phyloP scores from a whole-genome alignment of 2,329 filamentous ascomycete genomes.

The Calonectria fujianensis region DNA sequence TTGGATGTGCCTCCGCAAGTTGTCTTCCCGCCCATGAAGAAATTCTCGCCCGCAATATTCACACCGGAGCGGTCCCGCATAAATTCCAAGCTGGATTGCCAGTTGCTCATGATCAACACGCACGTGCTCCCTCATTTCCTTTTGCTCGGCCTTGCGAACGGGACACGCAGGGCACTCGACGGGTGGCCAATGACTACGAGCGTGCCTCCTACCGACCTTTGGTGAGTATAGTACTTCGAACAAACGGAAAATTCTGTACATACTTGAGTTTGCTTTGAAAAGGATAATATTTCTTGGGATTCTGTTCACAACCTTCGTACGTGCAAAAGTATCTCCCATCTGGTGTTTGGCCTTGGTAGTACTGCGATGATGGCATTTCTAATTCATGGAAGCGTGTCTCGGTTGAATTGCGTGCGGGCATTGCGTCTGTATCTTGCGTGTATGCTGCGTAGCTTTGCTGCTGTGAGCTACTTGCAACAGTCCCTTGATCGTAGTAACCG shows the following conservation, averaged over 20 bases:
- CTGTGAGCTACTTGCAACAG: neutral
- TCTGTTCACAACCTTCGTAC: neutral
- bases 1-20: conserved; percentile 10
- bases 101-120: conserved; percentile 1
- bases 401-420: no score
- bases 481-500: neutral
- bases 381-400: conserved; percentile 7
- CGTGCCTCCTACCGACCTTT: conserved; percentile 17
- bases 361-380: neutral
- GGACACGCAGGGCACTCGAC: conserved; percentile 15
- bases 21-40: conserved; percentile 18
- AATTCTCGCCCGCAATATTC: neutral
- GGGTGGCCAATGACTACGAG: conserved; percentile 22
- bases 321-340: conserved; percentile 17
- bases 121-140: conserved; percentile 30
- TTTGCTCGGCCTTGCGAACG: conserved; percentile 11
- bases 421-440: neutral
- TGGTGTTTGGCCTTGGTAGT: conserved; percentile 2
- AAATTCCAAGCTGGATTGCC: conserved; percentile 13
- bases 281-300: neutral
- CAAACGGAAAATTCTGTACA: neutral
- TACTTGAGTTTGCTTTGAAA: conserved; percentile 17
- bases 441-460: neutral
- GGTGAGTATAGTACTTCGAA: neutral
- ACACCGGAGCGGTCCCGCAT: neutral